Conservation (phyloP, 345 rosid species). For the Durio zibethinus region DNA sequence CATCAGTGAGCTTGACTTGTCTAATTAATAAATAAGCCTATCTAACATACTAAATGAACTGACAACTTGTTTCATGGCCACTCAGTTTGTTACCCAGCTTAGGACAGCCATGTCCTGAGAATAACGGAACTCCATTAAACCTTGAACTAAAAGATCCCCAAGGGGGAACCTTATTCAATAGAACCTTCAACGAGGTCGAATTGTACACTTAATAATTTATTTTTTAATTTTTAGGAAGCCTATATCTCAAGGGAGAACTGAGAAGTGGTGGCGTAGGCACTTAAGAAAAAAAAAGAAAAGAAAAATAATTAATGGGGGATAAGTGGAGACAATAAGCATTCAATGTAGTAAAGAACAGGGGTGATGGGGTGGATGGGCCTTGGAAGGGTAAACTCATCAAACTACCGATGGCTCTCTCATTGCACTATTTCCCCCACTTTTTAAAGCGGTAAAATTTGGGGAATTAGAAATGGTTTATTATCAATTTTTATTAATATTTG, state of each 20-base stretch:
- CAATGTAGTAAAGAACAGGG: conserved; percentile 21
- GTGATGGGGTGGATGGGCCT: conserved; percentile 25
- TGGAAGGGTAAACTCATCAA: conserved; percentile 10
- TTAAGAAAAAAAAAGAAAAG: neutral
- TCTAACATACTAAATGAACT: conserved; percentile 23
- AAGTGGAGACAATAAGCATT: conserved; percentile 22
- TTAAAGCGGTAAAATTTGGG: conserved; percentile 3
- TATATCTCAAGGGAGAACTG: neutral
- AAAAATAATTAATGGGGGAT: neutral
- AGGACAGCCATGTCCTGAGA: conserved; percentile 12
- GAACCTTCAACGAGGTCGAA: neutral
- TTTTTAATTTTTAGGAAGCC: neutral
- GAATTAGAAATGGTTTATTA: no score
- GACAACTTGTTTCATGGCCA: conserved; percentile 3
- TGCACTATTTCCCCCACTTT: neutral
- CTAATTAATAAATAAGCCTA: conserved; percentile 4
- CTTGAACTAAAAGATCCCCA: neutral
- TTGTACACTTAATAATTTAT: neutral
- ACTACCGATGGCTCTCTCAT: neutral
- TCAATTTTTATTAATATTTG: no score
- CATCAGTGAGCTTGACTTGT: conserved; percentile 15
- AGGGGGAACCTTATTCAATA: neutral
- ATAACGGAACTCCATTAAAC: conserved; percentile 17
- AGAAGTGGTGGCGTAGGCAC: neutral
- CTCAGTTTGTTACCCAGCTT: neutral